Evolutionary conservation across 23 red algal species (phyloP).

Genomic region (Cyanidium caldarium): DNA sequence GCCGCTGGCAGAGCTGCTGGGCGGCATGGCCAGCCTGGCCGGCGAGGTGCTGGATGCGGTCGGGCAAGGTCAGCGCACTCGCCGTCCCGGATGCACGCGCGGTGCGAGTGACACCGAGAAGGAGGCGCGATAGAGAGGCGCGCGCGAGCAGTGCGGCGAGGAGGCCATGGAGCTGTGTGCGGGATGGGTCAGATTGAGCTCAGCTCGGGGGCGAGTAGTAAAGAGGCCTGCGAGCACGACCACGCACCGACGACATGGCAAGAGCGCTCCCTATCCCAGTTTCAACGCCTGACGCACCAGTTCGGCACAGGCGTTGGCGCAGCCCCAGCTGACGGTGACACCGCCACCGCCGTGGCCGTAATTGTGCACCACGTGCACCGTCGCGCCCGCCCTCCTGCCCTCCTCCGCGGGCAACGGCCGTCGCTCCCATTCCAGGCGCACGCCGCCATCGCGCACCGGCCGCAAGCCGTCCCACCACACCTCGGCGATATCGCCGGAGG

Average conservation of each 20-base stretch:
- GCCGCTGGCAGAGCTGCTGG: neutral
- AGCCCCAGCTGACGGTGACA: conserved; percentile 72
- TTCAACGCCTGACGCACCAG: conserved; percentile 11
- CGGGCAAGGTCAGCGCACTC: neutral
- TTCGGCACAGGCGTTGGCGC: conserved; percentile 31
- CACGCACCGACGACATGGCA: too few species aligned
- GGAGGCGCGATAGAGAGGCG: neutral
- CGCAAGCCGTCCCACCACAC: conserved; percentile 53
- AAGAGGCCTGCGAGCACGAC: too few species aligned
- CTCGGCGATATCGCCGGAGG: neutral
- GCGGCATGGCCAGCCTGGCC: neutral
- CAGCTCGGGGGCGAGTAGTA: too few species aligned
- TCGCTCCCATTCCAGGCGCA: conserved; percentile 4
- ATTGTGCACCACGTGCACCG: conserved; percentile 29
- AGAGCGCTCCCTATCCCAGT: too few species aligned
- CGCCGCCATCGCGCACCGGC: conserved; percentile 31
- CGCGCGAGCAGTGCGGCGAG: neutral
- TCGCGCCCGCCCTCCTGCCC: neutral
- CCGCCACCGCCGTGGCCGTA: conserved; percentile 78
- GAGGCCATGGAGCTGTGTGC: too few species aligned
- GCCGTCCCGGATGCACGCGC: neutral
- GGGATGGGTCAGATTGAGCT: too few species aligned
- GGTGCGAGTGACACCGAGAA: neutral
- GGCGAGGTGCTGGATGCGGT: neutral
- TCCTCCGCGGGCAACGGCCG: neutral